phyloP scores from a whole-genome alignment of 2,329 filamentous ascomycete genomes.

The Scopulariopsis brevicaulis region DNA sequence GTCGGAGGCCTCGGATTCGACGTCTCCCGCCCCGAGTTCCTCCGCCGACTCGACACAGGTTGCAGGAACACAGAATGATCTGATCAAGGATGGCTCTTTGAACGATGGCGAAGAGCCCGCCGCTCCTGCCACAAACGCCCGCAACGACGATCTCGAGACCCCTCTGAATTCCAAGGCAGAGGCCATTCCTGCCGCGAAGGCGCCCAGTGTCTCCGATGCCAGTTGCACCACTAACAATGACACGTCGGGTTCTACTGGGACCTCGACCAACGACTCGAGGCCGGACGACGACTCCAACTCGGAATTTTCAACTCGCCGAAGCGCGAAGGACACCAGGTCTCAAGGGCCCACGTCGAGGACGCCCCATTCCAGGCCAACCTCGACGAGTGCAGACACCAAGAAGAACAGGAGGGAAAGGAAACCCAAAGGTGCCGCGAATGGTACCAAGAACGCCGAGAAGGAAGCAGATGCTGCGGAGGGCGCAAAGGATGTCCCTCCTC shows the following conservation, averaged over 20 bases:
- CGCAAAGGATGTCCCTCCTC: conserved; percentile 38
- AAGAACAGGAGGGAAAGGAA: conserved; percentile 52
- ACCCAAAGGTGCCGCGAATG: conserved; percentile 23
- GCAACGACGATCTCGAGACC: neutral
- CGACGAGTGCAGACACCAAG: conserved; percentile 17
- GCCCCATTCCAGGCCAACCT: conserved; percentile 4
- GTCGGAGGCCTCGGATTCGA: neutral
- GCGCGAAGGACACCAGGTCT: conserved; percentile 1
- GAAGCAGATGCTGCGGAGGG: conserved; percentile 42
- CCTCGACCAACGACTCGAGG: conserved; percentile 2
- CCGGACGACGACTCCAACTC: conserved; percentile 3
- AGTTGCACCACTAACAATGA: conserved; percentile 6
- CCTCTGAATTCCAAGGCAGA: neutral
- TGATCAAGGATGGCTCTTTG: neutral
- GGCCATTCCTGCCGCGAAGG: neutral
- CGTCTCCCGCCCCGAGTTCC: conserved; percentile 1
- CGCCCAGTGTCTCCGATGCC: conserved; percentile 3
- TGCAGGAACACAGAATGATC: neutral
- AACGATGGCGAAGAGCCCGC: neutral
- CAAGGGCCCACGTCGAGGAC: conserved; percentile 1
- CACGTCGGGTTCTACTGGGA: neutral
- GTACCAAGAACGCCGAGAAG: conserved; percentile 31
- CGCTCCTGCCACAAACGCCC: neutral
- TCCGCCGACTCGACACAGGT: neutral
- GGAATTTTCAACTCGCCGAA: conserved; percentile 2